These are phyloP conservation scores for Colletotrichum sansevieriae DNA, from an alignment of 2,329 filamentous ascomycete species.

Conservation along the genomic window DNA sequence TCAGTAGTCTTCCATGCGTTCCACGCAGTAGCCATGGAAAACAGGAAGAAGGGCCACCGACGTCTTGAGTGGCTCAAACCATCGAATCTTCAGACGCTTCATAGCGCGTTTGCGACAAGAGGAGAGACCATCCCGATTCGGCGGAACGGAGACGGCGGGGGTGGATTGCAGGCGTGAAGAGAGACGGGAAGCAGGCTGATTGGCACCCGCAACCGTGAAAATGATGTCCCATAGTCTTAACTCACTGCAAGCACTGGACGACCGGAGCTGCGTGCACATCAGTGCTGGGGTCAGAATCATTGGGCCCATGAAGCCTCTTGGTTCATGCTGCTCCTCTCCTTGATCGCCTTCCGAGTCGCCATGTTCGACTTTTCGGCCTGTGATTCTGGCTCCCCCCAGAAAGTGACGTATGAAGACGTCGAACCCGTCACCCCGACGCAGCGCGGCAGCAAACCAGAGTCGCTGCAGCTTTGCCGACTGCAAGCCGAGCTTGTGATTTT, in stretches of 20 bases:
- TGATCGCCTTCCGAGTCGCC: not conserved
- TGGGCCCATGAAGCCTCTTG: slow-evolving; percentile 29
- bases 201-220: slow-evolving; percentile 32
- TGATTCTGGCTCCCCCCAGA: slow-evolving; percentile 22
- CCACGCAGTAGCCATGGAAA: slow-evolving; percentile 2
- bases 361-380: slow-evolving; percentile 27
- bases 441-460: too few species aligned
- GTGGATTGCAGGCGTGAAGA: not conserved
- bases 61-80: slow-evolving; percentile 33
- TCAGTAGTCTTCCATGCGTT: not conserved
- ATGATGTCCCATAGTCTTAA: not conserved
- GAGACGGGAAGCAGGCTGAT: not conserved
- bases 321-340: too few species aligned
- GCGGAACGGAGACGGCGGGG: slow-evolving; percentile 38
- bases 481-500: slow-evolving; percentile 71
- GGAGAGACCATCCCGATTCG: slow-evolving; percentile 39
- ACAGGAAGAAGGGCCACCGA: not conserved
- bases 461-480: slow-evolving; percentile 58
- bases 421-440: too few species aligned
- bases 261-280: slow-evolving; percentile 29
- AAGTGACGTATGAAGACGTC: slow-evolving; percentile 21
- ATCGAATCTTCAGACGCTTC: slow-evolving; percentile 36
- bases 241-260: slow-evolving; percentile 21
- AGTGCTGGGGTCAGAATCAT: slow-evolving; percentile 23
- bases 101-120: slow-evolving; percentile 34